Base-by-base conservation (phyloP, 2,329 filamentous ascomycete genomes). In the Fusarium hostae region DNA sequence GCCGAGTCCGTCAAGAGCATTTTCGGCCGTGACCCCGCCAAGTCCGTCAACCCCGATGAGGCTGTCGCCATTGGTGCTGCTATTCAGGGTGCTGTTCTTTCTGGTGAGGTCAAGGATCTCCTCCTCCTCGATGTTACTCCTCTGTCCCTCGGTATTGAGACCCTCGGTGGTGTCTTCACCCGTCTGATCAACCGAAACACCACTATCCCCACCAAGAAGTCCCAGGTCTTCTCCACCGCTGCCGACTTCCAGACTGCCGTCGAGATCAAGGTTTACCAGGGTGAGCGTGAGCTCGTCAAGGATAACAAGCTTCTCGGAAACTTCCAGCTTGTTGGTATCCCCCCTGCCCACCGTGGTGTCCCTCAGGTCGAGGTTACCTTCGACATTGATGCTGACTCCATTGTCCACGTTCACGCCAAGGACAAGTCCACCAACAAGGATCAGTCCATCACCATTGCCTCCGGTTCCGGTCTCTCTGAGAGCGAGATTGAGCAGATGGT, bases 401-500 rank as follows among this genome's bases (percentile, higher is more conserved):
- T 98, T 78, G 94, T 98, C 78, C 95, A 98, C 87, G 95, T 98
- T 73, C 93, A 96, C 83, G 95, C 95, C 84, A 97, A 97, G 89
- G 95, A 98, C 87, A 98, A 98, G 92, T 95, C 94, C 78, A 98
- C 95, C 86, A 94, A 94, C 91, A 98, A 98, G 91, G 95, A 98
- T 82, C 95, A 99, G 89, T 98, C 95, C 71, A 98, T 99, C 86
- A 98, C 95, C 82, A 97, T 99, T 82, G 95, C 95, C 62, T 98
- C 95, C 66, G 96, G 95, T 83, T 98, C 95, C 74, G 95, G 96
- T 90, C 92, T 98, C 64, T 97, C 94, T 51, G 95, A 99, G 70
- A 84, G 88, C 62, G 95, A 99, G 88, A 99, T 99, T 75, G 90
- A 98, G 87, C 91, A 90, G 86, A 98, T 99, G 96, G 95, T 99